Base-by-base conservation (phyloP, 140 eudicot species). In the Erigeron philadelphicus region DNA sequence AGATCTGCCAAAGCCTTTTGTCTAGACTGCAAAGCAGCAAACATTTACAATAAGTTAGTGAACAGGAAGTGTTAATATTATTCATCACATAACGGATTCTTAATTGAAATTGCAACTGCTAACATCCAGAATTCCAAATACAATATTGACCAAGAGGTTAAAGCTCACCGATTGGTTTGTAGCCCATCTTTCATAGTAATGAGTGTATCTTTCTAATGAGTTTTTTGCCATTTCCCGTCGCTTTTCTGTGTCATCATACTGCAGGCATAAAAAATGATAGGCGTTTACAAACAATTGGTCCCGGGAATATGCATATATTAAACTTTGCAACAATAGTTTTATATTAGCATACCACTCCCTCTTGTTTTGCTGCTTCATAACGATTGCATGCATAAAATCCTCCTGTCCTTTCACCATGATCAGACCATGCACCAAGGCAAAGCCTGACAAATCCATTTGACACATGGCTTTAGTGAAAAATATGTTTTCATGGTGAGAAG, bases 311-410 rank as follows among this genome's bases (percentile, higher is more conserved):
- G 18, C 25, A 16, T 50, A 71, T 47, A 64, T 67, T 21, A 35
- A 47, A 59, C 50, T 48, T 57, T 12, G 61, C 45, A 35, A 67
- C 48, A 75, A 58, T 19, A 15, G 18, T 56, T 19, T 21, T 55
- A 63, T 6, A 35, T 53, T 67, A 82, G 42, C 81, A 62, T 81
- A 92, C 98, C 84, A 70, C 90, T 73, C 98, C 98, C 74, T 84
- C 94, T 74, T 93, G 96, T 81, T 87, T 93, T 65, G 95, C 98
- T 61, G 97, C 85, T 58, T 93, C 98, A 67, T 93, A 93, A 53
- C 98, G 94, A 66, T 93, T 93, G 83, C 98, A 93, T 45, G 98
- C 97, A 80, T 93, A 93, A 75, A 89, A 93, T 15, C 98, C 98
- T 71, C 98, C 98, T 57, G 96, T 93, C 70, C 88, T 93, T 81